These are phyloP conservation scores for Aspergillus ochraceoroseus DNA, from an alignment of 2,329 filamentous ascomycete genomes.

Conservation along the genomic window DNA sequence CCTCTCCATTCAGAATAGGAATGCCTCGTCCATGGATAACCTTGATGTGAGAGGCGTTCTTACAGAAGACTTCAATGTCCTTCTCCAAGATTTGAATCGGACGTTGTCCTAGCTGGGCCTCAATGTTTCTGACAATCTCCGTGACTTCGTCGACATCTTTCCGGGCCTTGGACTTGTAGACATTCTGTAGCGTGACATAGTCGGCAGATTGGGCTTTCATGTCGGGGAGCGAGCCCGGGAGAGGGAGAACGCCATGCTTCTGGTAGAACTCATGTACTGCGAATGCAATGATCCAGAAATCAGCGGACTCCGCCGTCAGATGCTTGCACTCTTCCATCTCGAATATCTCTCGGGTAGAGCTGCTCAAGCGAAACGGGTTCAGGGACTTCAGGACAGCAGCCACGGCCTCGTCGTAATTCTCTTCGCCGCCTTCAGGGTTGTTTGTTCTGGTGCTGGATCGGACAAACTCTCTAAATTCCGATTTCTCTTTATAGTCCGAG, in stretches of 20 bases:
- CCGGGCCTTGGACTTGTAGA: constrained; percentile 86
- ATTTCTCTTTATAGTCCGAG: constrained; percentile 76
- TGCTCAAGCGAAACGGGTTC: constrained; percentile 61
- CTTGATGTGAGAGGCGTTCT: constrained; percentile 89
- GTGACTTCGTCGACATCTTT: constrained; percentile 72
- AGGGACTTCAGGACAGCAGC: constrained; percentile 85
- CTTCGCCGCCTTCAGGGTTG: constrained; percentile 80
- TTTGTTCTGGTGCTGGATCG: constrained; percentile 61
- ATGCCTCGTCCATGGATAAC: constrained; percentile 65
- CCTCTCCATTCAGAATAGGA: constrained; percentile 45
- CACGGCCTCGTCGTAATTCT: constrained; percentile 93
- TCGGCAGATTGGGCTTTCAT: constrained; percentile 94
- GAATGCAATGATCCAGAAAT: constrained; percentile 84
- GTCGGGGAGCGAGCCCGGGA: constrained; percentile 84
- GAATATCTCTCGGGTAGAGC: constrained; percentile 71
- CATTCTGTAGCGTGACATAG: constrained; percentile 83
- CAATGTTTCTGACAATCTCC: constrained; percentile 55
- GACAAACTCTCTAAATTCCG: constrained; percentile 69
- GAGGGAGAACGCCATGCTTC: constrained; percentile 67
- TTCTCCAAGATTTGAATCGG: constrained; percentile 54
- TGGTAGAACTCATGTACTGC: constrained; percentile 74
- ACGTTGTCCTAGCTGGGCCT: constrained; percentile 48
- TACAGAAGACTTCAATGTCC: constrained; percentile 89
- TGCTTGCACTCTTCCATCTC: constrained; percentile 58
- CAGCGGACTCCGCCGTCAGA: constrained; percentile 48